These are phyloP conservation scores for Lasiosphaeriaceae sp. DNA, from an alignment of 495 filamentous ascomycete genomes.

Conservation along the genomic window DNA sequence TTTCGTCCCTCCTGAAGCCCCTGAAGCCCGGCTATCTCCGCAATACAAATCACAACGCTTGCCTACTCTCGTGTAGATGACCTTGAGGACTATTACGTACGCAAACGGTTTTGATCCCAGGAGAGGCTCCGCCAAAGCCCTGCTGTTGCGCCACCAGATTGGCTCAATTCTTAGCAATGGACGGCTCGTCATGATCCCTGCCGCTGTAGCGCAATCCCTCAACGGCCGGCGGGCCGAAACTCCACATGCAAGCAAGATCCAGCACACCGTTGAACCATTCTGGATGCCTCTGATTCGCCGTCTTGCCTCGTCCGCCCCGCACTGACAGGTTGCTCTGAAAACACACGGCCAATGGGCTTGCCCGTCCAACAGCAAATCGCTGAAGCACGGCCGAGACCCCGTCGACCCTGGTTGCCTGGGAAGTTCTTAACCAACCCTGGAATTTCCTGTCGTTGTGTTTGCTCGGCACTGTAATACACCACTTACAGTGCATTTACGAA, in stretches of 20 bases:
- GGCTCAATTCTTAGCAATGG: constrained; percentile 6
- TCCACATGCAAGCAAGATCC: constrained; percentile 36
- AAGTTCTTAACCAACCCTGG: neutral
- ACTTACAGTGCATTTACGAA: too few species aligned
- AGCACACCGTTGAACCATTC: constrained; percentile 18
- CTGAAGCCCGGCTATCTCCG: neutral
- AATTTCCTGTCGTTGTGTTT: constrained; percentile 7
- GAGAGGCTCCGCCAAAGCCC: constrained; percentile 4
- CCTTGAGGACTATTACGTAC: neutral
- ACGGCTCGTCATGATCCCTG: constrained; percentile 20
- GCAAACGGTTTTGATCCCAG: neutral
- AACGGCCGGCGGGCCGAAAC: constrained; percentile 37
- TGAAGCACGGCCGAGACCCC: constrained; percentile 27
- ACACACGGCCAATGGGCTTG: constrained; percentile 18
- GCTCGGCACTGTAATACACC: neutral
- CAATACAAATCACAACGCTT: neutral
- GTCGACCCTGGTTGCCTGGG: neutral
- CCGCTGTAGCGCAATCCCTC: constrained; percentile 15
- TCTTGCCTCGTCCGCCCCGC: constrained; percentile 3
- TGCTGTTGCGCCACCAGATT: constrained; percentile 30
- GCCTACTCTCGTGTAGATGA: neutral
- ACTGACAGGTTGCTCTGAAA: constrained; percentile 12
- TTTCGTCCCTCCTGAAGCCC: too few species aligned
- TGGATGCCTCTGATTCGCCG: constrained; percentile 22
- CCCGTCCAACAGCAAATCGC: constrained; percentile 15